A percentile compares a stretch with the other conserved stretches of the same genome.
Conservation (phyloP, 768 basidiomycete genomes). For the Termitomyces sp. region DNA sequence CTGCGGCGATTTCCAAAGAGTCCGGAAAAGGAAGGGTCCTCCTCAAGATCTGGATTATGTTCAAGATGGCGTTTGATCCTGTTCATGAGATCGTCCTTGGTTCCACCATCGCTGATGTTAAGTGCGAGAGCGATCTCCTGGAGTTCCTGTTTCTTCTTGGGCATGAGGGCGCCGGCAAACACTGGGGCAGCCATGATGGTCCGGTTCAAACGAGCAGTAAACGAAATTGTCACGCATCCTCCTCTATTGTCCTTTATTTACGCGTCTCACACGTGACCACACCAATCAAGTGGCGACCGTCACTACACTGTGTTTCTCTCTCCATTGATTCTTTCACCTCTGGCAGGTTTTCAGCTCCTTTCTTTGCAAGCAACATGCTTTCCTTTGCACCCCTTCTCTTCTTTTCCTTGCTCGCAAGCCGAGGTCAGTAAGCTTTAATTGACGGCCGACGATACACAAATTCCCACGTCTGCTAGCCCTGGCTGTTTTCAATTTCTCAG, state of each 20-base stretch:
- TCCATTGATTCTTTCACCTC: slow-evolving; percentile 12
- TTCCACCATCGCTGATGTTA: slow-evolving; percentile 46
- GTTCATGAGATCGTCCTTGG: slow-evolving; percentile 55
- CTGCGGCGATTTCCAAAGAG: slow-evolving; percentile 39
- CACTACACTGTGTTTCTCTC: slow-evolving; percentile 6
- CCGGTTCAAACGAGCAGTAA: slow-evolving; percentile 12
- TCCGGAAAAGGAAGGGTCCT: slow-evolving; percentile 52
- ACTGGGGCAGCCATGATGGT: slow-evolving; percentile 36
- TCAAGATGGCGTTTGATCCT: slow-evolving; percentile 63
- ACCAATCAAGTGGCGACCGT: background rate
- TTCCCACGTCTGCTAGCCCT: slow-evolving; percentile 20
- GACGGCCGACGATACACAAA: background rate
- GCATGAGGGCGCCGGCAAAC: slow-evolving; percentile 47
- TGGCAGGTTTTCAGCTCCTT: slow-evolving; percentile 19
- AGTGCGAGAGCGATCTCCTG: slow-evolving; percentile 56
- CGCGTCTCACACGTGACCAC: slow-evolving; percentile 27
- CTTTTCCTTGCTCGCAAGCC: slow-evolving; percentile 46
- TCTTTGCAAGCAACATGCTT: slow-evolving; percentile 17
- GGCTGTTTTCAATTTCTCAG: slow-evolving; percentile 41
- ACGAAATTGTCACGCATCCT: slow-evolving; percentile 20
- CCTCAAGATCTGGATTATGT: slow-evolving; percentile 46
- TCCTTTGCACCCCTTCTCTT: slow-evolving; percentile 27
- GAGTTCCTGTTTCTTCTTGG: slow-evolving; percentile 69
- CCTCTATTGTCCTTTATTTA: slow-evolving; percentile 13
- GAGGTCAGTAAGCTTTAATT: slow-evolving; percentile 35